phyloP scores from a whole-genome alignment of 306 rosid genomes.

The Cyamopsis tetragonoloba region DNA sequence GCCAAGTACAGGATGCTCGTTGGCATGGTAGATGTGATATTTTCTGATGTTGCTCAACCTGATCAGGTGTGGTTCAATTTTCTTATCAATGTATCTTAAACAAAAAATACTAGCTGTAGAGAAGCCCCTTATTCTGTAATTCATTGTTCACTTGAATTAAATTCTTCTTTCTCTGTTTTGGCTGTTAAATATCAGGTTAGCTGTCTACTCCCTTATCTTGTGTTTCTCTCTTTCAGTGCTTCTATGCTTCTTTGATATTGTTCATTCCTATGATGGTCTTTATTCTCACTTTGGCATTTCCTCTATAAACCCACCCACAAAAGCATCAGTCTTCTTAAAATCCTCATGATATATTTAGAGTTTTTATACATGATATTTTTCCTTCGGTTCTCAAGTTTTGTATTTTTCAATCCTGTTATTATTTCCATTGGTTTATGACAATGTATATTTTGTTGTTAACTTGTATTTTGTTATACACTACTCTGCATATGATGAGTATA shows the following conservation, averaged over 20 bases:
- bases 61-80: slow-evolving; percentile 66
- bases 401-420: not conserved
- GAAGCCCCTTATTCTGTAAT: no score
- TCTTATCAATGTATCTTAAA: not conserved
- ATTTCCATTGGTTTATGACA: not conserved
- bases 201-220: not conserved
- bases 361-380: not conserved
- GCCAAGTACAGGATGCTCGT: slow-evolving; percentile 86
- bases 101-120: no score
- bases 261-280: no score
- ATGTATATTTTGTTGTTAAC: no score
- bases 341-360: no score
- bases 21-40: slow-evolving; percentile 97
- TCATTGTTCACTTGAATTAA: not conserved
- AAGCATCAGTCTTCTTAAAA: no score
- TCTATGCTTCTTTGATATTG: no score
- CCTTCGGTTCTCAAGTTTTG: not conserved
- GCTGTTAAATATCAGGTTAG: no score
- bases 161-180: not conserved
- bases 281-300: no score
- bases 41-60: slow-evolving; percentile 98
- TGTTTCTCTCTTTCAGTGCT: not conserved
- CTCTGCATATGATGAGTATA: slow-evolving; percentile 30
- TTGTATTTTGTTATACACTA: not conserved
- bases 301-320: no score